Base-by-base conservation (phyloP, 2,329 filamentous ascomycete genomes). In the Aureobasidium sp. region DNA sequence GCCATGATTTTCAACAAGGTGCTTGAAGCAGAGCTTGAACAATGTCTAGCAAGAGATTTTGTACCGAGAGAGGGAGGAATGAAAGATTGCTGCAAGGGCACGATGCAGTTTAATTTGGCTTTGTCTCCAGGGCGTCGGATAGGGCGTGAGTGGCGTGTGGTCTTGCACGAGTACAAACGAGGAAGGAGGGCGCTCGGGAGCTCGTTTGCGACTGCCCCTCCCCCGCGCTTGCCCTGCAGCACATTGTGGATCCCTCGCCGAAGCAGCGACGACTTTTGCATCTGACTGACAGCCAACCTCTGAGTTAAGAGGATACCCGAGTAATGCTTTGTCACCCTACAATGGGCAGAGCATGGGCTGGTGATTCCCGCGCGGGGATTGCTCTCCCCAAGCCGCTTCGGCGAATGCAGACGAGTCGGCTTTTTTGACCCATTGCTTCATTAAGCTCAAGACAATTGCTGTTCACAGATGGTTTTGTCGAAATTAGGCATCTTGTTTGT, bases 1-100 rank as follows among this genome's bases (percentile, higher is more conserved):
- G 75, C 73, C 32, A 76, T 76, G 76, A 79, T 79, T 67, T 66
- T 73, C 67, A 72, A 58, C 36, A 72, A 64, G 17, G 63, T 67
- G 64, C 71, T 73, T 17, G 71, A 71, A 23, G 70, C 70, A 63
- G 67, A 62, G 62, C 64, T 69, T 10, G 70, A 72, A 65, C 70
- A 72, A 44, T 62, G 60, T 66, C 70, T 62, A 36, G 46, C 46
- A 10, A 42, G 46, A n/a, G 42, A n/a, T 20, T 27, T 47, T 42
- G 32, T 34, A 36, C 34, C 27, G 39, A 12, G 44, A 20, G 23
- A 55, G 13, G n/a, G 37, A 42, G 57, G 44, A 51, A 42, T 34
- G 42, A 17, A 41, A 12, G 26, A 32, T 10, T 26, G 20, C 39
- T 48, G 55, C 7, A 50, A 60, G 15, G 37, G 57, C 44, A 48